These are phyloP conservation scores for Peronospora farinosa DNA, from an alignment of 352 stramenopile genomes.

Conservation along the genomic window DNA sequence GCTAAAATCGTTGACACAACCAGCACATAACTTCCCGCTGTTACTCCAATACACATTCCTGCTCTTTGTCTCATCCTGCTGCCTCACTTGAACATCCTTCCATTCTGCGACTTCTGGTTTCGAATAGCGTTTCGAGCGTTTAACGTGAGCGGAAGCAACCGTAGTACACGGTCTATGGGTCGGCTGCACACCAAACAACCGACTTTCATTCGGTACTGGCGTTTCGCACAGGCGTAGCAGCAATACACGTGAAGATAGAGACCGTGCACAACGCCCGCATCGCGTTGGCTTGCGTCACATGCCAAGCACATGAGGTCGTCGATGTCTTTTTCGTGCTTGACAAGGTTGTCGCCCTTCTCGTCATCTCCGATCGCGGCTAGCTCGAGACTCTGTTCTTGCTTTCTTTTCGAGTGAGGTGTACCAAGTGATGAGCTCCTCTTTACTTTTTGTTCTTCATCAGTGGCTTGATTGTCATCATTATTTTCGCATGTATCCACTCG, in stretches of 20 bases:
- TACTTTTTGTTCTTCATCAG: conserved; percentile 1
- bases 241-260: conserved; percentile 80
- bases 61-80: neutral
- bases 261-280: conserved; percentile 64
- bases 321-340: conserved; percentile 30
- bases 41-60: conserved; percentile 1
- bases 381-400: conserved; percentile 24
- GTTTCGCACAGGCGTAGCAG: conserved; percentile 76
- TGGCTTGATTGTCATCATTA: conserved; percentile 9
- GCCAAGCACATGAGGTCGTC: conserved; percentile 69
- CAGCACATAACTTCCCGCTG: conserved; percentile 3
- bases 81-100: neutral
- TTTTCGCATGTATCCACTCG: conserved; percentile 15
- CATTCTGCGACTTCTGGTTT: conserved; percentile 18
- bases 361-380: conserved; percentile 1
- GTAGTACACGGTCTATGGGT: conserved; percentile 71
- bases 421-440: conserved; percentile 8
- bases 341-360: conserved; percentile 8
- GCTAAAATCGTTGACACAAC: neutral
- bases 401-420: conserved; percentile 21
- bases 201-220: conserved; percentile 38
- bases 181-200: conserved; percentile 72
- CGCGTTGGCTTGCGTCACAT: conserved; percentile 49
- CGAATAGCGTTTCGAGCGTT: conserved; percentile 40
- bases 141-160: conserved; percentile 61